Percentiles rank a stretch among this genome's conserved stretches.
Evolutionary conservation across 176 grass and related monocot species (phyloP).

Genomic region (Echinochloa phyllopogon): DNA sequence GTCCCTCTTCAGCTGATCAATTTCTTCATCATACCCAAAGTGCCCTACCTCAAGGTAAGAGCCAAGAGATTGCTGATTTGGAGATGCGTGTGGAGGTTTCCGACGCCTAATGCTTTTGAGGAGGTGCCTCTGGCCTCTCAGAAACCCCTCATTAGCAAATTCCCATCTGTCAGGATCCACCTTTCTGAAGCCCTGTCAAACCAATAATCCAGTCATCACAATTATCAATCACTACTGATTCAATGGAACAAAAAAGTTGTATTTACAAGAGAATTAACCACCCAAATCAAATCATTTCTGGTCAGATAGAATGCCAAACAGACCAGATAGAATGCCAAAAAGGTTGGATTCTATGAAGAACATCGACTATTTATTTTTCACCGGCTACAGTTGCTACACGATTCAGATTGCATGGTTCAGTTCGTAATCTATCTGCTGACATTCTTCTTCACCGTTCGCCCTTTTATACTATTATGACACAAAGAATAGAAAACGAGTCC

Average conservation of each 20-base stretch:
- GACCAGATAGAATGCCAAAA: not conserved
- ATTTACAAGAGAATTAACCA: conserved; percentile 20
- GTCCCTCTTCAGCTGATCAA: conserved; percentile 80
- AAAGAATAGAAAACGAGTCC: conserved; percentile 47
- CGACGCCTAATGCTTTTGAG: conserved; percentile 92
- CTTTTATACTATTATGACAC: conserved; percentile 53
- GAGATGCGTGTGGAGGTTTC: conserved; percentile 54
- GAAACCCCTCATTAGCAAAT: conserved; percentile 92
- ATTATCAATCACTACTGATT: conserved; percentile 28
- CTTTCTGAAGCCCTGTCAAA: conserved; percentile 93
- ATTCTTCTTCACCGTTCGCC: conserved; percentile 60
- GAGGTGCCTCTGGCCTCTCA: conserved; percentile 82
- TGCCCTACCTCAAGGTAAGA: conserved; percentile 86
- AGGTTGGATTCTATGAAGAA: conserved; percentile 18
- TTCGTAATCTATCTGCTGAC: conserved; percentile 48
- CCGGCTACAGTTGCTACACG: conserved; percentile 41
- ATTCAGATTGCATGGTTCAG: conserved; percentile 47
- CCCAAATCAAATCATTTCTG: conserved; percentile 26
- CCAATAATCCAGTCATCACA: conserved; percentile 23
- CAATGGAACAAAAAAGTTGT: not conserved
- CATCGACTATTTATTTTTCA: conserved; percentile 54
- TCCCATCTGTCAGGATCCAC: conserved; percentile 95
- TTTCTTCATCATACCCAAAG: conserved; percentile 77
- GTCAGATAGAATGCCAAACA: not conserved
- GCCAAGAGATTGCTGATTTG: conserved; percentile 66